Conservation (phyloP, 139 green algal species). For the Picochlorum sp. region DNA sequence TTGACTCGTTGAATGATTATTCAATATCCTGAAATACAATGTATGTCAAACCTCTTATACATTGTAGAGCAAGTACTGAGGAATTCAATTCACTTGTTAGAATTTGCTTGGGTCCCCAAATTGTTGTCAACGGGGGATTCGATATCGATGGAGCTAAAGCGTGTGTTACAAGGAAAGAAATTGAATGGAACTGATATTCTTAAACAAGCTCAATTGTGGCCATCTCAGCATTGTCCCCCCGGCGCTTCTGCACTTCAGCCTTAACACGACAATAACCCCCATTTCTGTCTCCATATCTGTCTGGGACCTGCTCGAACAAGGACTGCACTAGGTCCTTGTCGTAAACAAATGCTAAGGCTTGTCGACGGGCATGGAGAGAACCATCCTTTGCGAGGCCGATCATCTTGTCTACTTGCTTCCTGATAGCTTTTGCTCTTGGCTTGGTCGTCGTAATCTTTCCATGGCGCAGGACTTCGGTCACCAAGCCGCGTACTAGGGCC, state of each 20-base stretch:
- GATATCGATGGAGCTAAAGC: not conserved
- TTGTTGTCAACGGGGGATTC: too few species aligned
- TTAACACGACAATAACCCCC: slow-evolving; percentile 89
- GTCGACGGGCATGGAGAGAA: slow-evolving; percentile 63
- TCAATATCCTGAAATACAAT: too few species aligned
- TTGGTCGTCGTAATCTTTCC: slow-evolving; percentile 92
- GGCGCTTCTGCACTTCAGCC: slow-evolving; percentile 26
- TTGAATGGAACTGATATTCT: too few species aligned
- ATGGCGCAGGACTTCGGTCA: slow-evolving; percentile 87
- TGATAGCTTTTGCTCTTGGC: slow-evolving; percentile 85
- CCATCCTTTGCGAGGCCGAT: slow-evolving; percentile 94
- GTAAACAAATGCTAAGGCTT: slow-evolving; percentile 85
- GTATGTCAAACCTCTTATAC: too few species aligned
- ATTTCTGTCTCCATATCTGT: slow-evolving; percentile 73
- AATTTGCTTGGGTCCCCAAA: too few species aligned
- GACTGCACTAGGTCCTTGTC: slow-evolving; percentile 80
- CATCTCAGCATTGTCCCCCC: slow-evolving; percentile 91
- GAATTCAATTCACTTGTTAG: too few species aligned
- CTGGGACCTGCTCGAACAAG: slow-evolving; percentile 73
- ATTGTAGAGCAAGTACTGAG: too few species aligned
- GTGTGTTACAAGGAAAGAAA: not conserved
- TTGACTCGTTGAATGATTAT: too few species aligned
- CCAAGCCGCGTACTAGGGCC: slow-evolving; percentile 79
- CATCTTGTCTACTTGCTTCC: slow-evolving; percentile 94
- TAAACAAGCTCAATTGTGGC: slow-evolving; percentile 93